Percentiles rank a stretch among this genome's conserved stretches.
These are phyloP conservation scores for Coemansia sp. DNA, from an alignment of 192 early-diverging fungal species.

Conservation along the genomic window DNA sequence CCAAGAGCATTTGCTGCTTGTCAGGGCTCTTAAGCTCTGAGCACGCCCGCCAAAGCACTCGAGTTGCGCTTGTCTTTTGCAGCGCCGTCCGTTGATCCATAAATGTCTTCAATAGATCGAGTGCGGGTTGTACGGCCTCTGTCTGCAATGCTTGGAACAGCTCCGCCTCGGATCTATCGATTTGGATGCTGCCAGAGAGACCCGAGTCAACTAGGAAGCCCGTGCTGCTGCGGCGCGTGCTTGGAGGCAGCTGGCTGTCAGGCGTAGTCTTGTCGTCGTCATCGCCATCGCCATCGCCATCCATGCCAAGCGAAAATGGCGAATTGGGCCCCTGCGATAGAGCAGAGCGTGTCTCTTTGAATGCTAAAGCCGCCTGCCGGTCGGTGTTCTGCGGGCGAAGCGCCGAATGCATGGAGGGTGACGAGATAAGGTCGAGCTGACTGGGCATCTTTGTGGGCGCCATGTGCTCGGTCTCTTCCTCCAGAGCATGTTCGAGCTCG, in stretches of 20 bases:
- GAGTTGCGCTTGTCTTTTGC: conserved; percentile 36
- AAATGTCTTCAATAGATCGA: conserved; percentile 20
- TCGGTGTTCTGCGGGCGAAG: conserved; percentile 15
- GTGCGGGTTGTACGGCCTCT: conserved; percentile 10
- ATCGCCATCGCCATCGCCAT: not conserved
- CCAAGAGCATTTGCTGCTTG: conserved; percentile 64
- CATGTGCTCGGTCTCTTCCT: conserved; percentile 40
- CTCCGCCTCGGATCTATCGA: conserved; percentile 50
- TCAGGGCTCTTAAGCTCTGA: conserved; percentile 44
- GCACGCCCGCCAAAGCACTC: conserved; percentile 55
- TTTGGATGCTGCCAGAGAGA: conserved; percentile 40
- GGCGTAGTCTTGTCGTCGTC: not conserved
- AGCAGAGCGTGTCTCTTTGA: not conserved
- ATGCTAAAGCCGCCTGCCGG: not conserved
- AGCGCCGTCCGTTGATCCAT: conserved; percentile 49
- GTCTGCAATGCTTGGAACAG: conserved; percentile 39
- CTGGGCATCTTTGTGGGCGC: conserved; percentile 26
- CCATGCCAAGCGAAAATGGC: conserved; percentile 23
- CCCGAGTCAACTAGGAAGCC: conserved; percentile 32
- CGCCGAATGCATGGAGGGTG: conserved; percentile 34
- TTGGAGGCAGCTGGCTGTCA: conserved; percentile 12
- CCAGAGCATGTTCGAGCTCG: conserved; percentile 74
- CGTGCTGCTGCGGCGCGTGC: conserved; percentile 25
- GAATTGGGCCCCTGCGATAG: not conserved
- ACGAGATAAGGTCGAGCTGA: conserved; percentile 39